Evolutionary conservation across 768 basidiomycete genomes (phyloP).

Genomic region (Cytidiella melzeri): DNA sequence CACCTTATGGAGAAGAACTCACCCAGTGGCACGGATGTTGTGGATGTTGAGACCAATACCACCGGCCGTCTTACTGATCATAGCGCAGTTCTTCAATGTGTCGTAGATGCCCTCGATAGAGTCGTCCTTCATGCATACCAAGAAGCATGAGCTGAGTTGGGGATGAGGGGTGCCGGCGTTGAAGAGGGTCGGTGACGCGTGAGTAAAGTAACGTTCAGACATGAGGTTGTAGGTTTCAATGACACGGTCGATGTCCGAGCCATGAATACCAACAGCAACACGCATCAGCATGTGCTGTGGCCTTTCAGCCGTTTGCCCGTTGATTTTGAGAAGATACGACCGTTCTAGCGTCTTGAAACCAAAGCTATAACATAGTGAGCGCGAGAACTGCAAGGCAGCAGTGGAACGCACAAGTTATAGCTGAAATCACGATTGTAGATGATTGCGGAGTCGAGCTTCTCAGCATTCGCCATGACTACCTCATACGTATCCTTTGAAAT

Average conservation of each 20-base stretch:
- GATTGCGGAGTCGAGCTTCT: constrained; percentile 84
- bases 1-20: constrained; percentile 19
- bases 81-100: constrained; percentile 94
- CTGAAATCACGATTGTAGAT: constrained; percentile 98
- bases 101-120: constrained; percentile 99
- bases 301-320: constrained; percentile 92
- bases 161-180: constrained; percentile 94
- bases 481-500: constrained; percentile 86
- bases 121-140: constrained; percentile 97
- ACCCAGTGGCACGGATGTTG: constrained; percentile 95
- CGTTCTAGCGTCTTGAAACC: constrained; percentile 99
- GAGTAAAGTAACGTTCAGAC: constrained; percentile 98
- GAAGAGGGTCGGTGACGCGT: constrained; percentile 96
- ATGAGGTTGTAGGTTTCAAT: constrained; percentile 93
- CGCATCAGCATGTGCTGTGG: constrained; percentile 99
- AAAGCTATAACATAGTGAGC: constrained; percentile 47
- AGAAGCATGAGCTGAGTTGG: constrained; percentile 96
- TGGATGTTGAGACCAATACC: constrained; percentile 96
- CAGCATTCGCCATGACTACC: constrained; percentile 74
- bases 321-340: constrained; percentile 91
- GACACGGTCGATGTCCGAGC: constrained; percentile 78
- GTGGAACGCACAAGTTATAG: constrained; percentile 82
- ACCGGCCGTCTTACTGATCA: constrained; percentile 99
- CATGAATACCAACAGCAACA: constrained; percentile 96
- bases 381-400: not conserved